Base-by-base conservation (phyloP, 495 filamentous ascomycete genomes). In the Astrothelium macrocarpum region DNA sequence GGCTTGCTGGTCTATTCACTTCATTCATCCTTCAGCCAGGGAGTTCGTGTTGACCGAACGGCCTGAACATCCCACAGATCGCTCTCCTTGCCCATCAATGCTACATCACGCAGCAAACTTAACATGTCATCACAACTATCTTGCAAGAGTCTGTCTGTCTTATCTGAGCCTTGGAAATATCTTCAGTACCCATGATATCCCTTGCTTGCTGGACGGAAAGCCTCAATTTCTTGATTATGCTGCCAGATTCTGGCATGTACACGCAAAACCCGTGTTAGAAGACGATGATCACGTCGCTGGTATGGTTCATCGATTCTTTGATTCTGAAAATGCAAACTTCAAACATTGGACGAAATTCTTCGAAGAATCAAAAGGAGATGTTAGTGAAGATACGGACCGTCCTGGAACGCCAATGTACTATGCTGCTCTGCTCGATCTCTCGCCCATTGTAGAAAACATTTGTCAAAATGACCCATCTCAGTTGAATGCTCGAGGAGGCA, bases 401-500 rank as follows among this genome's bases (percentile, higher is more conserved):
- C 20, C n/a, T 23, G n/a, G 45, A 14, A 49, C 45, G 45, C 45
- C 45, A 20, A 49, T 49, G 45, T 49, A 49, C 45, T 49, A 49
- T 18, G 45, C 45, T 49, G 12, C 45, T 16, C 45, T 49, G 5
- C 20, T 49, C 1, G n/a, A 23, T 18, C 1, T 20, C 12, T 49
- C 20, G 45, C 45, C 14, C 45, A 23, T 49, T 14, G 1, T 49
- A 20, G 45, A 49, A 20, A 49, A 2, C 1, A 49, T 49, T 20
- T 49, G 45, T 9, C 1, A 23, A 18, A 2, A 2, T 0, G 45
- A 49, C 45, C 45, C 10, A 20, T 49, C 45, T 49, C 45, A 64
- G 23, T 25, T 67, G 32, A 65, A 67, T 43, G 56, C 63, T 32
- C 32, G 2, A 42, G 59, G 58, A 25, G 65, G 62, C n/a, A 20